phyloP scores from a whole-genome alignment of 1,284 basidiomycete species.

The Puccinia novopanici region DNA sequence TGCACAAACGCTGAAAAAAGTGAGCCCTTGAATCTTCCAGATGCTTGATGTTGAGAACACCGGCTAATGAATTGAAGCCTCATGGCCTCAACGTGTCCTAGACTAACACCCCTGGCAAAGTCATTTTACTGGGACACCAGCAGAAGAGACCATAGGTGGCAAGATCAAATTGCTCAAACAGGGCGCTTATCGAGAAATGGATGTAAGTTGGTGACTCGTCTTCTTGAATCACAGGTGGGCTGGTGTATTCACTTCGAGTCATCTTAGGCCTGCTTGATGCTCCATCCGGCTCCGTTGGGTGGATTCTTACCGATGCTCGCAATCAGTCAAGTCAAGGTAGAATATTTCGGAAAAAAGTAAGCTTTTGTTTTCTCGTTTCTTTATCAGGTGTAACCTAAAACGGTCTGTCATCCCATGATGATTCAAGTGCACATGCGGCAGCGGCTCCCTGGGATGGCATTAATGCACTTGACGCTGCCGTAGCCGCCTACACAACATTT shows the following conservation, averaged over 20 bases:
- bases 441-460: conserved; percentile 76
- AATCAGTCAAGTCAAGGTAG: conserved; percentile 66
- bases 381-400: not conserved
- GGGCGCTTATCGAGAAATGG: conserved; percentile 75
- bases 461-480: conserved; percentile 81
- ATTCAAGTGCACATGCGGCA: conserved; percentile 55
- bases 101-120: conserved; percentile 69
- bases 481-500: conserved; percentile 75
- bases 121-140: conserved; percentile 81
- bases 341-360: conserved; percentile 51
- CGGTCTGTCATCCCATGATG: not conserved
- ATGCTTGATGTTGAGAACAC: conserved; percentile 10
- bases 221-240: not conserved
- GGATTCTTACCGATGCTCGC: conserved; percentile 58
- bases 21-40: conserved; percentile 28
- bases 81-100: conserved; percentile 52
- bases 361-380: conserved; percentile 19
- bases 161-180: conserved; percentile 72
- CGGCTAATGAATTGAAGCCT: conserved; percentile 3
- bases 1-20: conserved; percentile 67
- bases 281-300: conserved; percentile 47
- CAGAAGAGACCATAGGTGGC: conserved; percentile 77
- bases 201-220: conserved; percentile 69
- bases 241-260: not conserved
- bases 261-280: conserved; percentile 47